A percentile compares a stretch with the other conserved stretches of the same genome.
phyloP scores from a whole-genome alignment of 2,329 filamentous ascomycete genomes.

The Epichloe elymi region DNA sequence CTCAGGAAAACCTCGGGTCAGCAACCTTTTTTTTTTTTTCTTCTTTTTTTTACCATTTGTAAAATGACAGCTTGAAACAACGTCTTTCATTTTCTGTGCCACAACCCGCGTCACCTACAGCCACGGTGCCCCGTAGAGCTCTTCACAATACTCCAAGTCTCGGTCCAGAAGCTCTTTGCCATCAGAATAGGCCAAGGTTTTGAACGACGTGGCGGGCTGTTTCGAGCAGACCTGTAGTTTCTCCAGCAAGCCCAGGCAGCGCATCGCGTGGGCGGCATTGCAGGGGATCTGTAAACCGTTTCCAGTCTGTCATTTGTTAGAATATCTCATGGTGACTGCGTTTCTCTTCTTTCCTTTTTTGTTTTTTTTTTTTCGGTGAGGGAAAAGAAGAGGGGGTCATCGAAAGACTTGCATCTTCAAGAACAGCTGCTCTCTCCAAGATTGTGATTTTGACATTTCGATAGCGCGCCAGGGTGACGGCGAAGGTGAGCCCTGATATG shows the following conservation, averaged over 20 bases:
- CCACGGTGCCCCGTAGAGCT: conserved; percentile 10
- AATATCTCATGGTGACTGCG: no score
- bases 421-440: conserved; percentile 4
- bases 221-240: conserved; percentile 1
- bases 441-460: conserved; percentile 5
- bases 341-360: neutral
- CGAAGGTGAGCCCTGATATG: conserved; percentile 7
- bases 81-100: no score
- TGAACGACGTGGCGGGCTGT: neutral
- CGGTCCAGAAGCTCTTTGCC: conserved; percentile 4
- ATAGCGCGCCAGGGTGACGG: conserved; percentile 5
- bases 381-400: neutral
- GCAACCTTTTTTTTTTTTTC: neutral
- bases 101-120: conserved; percentile 5
- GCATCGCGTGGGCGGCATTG: conserved; percentile 9
- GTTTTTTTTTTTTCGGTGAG: neutral
- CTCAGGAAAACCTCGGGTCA: neutral
- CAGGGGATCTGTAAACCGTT: conserved; percentile 10
- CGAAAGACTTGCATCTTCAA: neutral
- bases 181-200: neutral
- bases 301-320: conserved; percentile 4
- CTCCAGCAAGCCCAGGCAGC: conserved; percentile 8
- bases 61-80: no score
- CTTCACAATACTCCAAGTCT: conserved; percentile 4
- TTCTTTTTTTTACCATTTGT: no score